Evolutionary conservation across 495 filamentous ascomycete genomes (phyloP).

Genomic region (Aspergillus avenaceus): DNA sequence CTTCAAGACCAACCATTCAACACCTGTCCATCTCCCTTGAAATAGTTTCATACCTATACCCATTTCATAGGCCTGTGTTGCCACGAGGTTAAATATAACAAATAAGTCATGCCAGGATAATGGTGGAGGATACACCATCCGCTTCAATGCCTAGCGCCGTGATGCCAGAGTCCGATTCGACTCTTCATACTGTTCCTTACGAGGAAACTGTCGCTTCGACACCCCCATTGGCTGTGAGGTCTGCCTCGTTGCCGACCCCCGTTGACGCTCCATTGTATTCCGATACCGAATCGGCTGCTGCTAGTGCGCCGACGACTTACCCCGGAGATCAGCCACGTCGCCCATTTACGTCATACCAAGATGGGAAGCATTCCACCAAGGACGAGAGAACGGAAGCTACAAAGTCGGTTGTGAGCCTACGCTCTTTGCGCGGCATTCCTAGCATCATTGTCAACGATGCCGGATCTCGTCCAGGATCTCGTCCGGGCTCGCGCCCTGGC

Average conservation of each 20-base stretch:
- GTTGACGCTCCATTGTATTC: conserved; percentile 19
- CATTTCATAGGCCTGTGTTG: neutral
- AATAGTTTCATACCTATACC: too few relatives aligned
- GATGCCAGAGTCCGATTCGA: conserved; percentile 26
- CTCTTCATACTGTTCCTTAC: conserved; percentile 22
- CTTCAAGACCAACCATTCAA: conserved; percentile 3
- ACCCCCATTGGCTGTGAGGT: conserved; percentile 22
- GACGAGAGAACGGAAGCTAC: conserved; percentile 7
- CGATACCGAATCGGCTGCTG: conserved; percentile 25
- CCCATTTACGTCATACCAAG: conserved; percentile 9
- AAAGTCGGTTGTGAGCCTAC: conserved; percentile 17
- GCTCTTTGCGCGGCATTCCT: conserved; percentile 37
- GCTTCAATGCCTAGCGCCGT: conserved; percentile 28
- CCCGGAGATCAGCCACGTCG: conserved; percentile 17
- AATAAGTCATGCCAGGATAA: conserved; percentile 42
- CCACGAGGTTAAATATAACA: conserved; percentile 1
- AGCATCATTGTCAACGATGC: conserved; percentile 41
- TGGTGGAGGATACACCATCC: conserved; percentile 29
- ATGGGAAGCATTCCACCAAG: conserved; percentile 9
- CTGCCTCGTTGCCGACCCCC: conserved; percentile 27
- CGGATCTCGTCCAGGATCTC: conserved; percentile 32
- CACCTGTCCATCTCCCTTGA: neutral
- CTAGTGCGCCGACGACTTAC: conserved; percentile 24
- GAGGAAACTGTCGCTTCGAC: conserved; percentile 25
- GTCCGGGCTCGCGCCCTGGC: conserved; percentile 26